Percentiles rank a stretch among this genome's conserved stretches.
These are phyloP conservation scores for Inga oerstediana DNA, from an alignment of 306 rosid genomes.

Conservation along the genomic window DNA sequence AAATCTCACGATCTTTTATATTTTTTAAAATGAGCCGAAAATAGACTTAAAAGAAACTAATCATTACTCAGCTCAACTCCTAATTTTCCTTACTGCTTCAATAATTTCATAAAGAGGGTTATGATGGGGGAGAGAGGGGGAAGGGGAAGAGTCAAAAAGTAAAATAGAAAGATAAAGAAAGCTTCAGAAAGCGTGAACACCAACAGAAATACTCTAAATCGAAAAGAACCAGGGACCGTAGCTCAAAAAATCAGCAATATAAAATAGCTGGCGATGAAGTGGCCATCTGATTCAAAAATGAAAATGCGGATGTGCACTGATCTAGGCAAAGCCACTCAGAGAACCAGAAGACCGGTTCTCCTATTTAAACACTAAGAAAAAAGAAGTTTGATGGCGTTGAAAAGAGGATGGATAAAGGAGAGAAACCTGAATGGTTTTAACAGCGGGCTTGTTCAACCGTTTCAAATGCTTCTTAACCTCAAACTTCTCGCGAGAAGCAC, in stretches of 20 bases:
- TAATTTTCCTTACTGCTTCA: slow-evolving; percentile 33
- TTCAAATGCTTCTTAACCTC: slow-evolving; percentile 81
- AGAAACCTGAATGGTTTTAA: slow-evolving; percentile 76
- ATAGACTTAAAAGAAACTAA: slow-evolving; percentile 1
- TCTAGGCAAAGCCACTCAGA: background rate
- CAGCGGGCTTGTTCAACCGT: slow-evolving; percentile 85
- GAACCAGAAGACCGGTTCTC: background rate
- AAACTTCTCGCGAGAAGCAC: slow-evolving; percentile 71
- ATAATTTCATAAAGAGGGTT: slow-evolving; percentile 28
- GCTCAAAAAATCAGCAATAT: background rate
- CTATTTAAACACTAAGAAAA: background rate
- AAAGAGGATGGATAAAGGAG: background rate
- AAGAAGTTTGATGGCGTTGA: background rate
- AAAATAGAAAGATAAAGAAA: background rate
- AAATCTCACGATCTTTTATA: background rate
- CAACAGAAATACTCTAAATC: slow-evolving; percentile 24
- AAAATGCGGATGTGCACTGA: slow-evolving; percentile 1
- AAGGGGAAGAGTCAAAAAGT: background rate
- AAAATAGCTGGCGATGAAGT: background rate
- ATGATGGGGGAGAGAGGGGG: slow-evolving; percentile 18
- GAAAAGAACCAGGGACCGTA: background rate
- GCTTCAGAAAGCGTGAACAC: slow-evolving; percentile 23
- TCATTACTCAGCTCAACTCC: slow-evolving; percentile 28
- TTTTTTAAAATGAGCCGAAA: slow-evolving; percentile 5
- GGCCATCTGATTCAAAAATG: slow-evolving; percentile 19